Conservation (phyloP, 1,284 basidiomycete species). For the Sporisorium sorghi region DNA sequence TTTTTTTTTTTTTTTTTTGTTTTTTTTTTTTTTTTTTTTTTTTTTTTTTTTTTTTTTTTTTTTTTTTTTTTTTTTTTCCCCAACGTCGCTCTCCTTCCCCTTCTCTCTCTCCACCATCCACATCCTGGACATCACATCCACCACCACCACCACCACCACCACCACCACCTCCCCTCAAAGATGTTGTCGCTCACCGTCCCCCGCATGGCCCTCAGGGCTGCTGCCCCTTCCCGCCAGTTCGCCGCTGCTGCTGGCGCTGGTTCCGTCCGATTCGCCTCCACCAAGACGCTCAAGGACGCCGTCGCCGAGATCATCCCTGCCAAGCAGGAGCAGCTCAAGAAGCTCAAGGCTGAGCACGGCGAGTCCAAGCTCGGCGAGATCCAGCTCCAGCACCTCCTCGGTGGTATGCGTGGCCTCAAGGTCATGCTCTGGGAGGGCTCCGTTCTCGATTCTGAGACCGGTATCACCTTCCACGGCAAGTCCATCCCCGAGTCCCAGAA, state of each 20-base stretch:
- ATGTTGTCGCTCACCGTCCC: conserved; percentile 67
- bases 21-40: too few relatives aligned
- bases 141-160: too few relatives aligned
- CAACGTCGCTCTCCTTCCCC: not conserved
- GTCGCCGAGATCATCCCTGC: conserved; percentile 66
- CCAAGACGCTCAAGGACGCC: conserved; percentile 66
- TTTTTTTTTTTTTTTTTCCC: not conserved
- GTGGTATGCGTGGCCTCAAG: conserved; percentile 69
- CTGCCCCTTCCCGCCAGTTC: conserved; percentile 63
- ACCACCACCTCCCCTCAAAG: conserved; percentile 14
- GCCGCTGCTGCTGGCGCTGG: conserved; percentile 57
- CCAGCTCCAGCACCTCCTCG: conserved; percentile 66
- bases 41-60: conserved; percentile 9
- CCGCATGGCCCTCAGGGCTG: conserved; percentile 62
- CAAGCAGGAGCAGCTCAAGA: conserved; percentile 68
- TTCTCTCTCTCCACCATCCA: conserved; percentile 15
- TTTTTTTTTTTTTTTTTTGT: too few relatives aligned
- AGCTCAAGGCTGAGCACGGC: conserved; percentile 66
- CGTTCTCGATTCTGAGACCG: conserved; percentile 67
- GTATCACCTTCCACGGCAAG: conserved; percentile 69
- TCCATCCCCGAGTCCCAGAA: conserved; percentile 68
- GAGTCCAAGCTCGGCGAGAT: conserved; percentile 65
- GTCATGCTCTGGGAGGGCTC: conserved; percentile 70
- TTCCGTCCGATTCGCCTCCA: conserved; percentile 63
- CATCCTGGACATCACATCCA: conserved; percentile 25